Conservation (phyloP, 2,329 filamentous ascomycete species). For the Thelonectria blattea region DNA sequence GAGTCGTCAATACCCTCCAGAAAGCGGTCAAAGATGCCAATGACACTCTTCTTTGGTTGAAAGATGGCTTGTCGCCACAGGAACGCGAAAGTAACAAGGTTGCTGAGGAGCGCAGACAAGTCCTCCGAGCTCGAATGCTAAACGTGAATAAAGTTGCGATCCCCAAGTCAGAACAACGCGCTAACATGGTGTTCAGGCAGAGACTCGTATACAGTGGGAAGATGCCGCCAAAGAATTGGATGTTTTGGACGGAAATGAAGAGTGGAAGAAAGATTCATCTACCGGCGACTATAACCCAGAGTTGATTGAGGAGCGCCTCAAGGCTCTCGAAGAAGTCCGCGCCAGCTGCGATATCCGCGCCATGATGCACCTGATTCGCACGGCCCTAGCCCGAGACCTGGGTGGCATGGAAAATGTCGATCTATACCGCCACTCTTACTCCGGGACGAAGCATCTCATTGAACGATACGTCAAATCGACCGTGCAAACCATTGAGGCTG, state of each 20-base stretch:
- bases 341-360: constrained; percentile 71
- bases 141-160: constrained; percentile 56
- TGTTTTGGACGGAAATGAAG: constrained; percentile 76
- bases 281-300: constrained; percentile 73
- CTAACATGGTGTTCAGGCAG: constrained; percentile 57
- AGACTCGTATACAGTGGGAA: constrained; percentile 75
- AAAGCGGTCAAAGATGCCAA: constrained; percentile 49
- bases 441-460: constrained; percentile 86
- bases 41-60: constrained; percentile 52
- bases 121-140: constrained; percentile 68
- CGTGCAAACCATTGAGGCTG: constrained; percentile 72
- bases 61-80: constrained; percentile 58
- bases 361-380: constrained; percentile 84
- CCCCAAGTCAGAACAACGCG: background rate
- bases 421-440: constrained; percentile 82
- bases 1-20: constrained; percentile 36
- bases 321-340: constrained; percentile 76
- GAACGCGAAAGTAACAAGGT: constrained; percentile 55
- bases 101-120: constrained; percentile 65
- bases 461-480: constrained; percentile 86
- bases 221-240: constrained; percentile 79
- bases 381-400: constrained; percentile 78
- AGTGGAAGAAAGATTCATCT: constrained; percentile 74
- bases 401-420: constrained; percentile 85
- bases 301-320: constrained; percentile 72